Evolutionary conservation across 2,329 filamentous ascomycete genomes (phyloP).

Genomic region (Xylariaceae sp.): DNA sequence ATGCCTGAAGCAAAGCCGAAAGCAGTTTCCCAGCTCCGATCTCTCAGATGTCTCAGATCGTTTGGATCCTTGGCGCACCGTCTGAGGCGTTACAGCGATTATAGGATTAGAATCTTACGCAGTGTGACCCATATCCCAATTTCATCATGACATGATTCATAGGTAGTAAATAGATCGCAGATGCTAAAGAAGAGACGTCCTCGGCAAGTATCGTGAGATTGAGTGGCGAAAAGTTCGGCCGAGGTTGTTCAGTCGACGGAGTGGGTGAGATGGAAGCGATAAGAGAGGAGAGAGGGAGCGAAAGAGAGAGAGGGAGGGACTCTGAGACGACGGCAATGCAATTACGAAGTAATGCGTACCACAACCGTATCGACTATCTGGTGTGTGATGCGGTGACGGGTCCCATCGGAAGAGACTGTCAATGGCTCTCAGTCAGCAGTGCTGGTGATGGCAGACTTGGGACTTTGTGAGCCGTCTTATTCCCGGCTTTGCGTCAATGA

Average conservation of each 20-base stretch:
- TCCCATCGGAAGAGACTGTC: neutral
- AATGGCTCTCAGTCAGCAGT: neutral
- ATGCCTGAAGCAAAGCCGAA: neutral
- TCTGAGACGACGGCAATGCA: too few relatives aligned
- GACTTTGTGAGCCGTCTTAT: neutral
- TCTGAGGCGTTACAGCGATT: neutral
- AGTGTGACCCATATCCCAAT: neutral
- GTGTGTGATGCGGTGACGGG: neutral
- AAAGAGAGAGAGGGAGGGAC: neutral
- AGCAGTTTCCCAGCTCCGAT: neutral
- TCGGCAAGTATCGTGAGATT: neutral
- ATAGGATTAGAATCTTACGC: neutral
- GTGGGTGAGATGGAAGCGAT: neutral
- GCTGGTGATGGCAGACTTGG: neutral
- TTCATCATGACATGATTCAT: neutral
- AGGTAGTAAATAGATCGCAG: neutral
- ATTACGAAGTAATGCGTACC: neutral
- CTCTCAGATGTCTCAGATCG: neutral
- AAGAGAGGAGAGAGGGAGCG: neutral
- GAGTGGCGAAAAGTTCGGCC: neutral
- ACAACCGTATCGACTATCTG: neutral
- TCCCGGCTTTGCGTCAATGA: neutral
- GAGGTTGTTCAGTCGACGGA: neutral
- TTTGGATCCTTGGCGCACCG: neutral
- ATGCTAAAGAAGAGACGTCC: neutral